These are phyloP conservation scores for Talaromyces adpressus DNA, from an alignment of 495 filamentous ascomycete genomes.

Conservation along the genomic window DNA sequence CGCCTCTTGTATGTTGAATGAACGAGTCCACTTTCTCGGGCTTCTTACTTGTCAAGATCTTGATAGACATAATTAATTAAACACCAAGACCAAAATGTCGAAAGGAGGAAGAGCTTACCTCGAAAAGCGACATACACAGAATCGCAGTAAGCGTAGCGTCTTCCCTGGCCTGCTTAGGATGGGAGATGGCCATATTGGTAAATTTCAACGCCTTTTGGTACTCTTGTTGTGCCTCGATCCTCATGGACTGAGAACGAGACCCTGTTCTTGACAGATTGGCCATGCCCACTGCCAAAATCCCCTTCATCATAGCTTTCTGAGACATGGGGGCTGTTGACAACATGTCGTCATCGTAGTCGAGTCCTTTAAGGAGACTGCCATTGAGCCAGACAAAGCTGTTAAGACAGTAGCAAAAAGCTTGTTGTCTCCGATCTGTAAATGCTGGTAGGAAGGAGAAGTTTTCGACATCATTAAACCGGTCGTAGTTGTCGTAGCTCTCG, in stretches of 20 bases:
- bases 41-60: conserved; percentile 6
- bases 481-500: neutral
- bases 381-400: conserved; percentile 28
- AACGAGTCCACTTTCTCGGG: conserved; percentile 2
- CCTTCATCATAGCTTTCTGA: conserved; percentile 31
- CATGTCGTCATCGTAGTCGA: neutral
- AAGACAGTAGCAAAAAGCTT: conserved; percentile 36
- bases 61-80: neutral
- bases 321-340: neutral
- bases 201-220: conserved; percentile 41
- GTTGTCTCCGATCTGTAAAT: neutral
- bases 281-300: conserved; percentile 42
- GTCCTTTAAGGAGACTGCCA: neutral
- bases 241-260: conserved; percentile 25
- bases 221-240: conserved; percentile 32
- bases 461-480: neutral
- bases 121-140: conserved; percentile 47
- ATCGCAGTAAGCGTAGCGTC: conserved; percentile 57
- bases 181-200: conserved; percentile 47
- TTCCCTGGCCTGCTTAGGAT: conserved; percentile 46
- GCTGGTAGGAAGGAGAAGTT: neutral
- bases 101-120: conserved; percentile 19
- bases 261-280: conserved; percentile 38
- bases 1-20: conserved; percentile 47
- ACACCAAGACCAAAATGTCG: neutral